Percentiles rank a stretch among this genome's conserved stretches.
Evolutionary conservation across 345 rosid species (phyloP).

Genomic region (Camelina hispida): DNA sequence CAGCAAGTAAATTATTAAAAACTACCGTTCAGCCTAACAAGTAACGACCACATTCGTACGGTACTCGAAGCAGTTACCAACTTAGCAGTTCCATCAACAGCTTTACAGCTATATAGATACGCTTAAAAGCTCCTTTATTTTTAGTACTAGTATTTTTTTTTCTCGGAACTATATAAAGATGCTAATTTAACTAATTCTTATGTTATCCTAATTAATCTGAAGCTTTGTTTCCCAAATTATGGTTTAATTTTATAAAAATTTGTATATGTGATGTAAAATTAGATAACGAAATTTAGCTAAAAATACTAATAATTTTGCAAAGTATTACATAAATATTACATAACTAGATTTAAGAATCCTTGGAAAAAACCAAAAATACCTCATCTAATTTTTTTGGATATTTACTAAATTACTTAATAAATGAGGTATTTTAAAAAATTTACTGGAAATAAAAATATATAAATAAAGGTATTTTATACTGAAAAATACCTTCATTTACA

Average conservation of each 20-base stretch:
- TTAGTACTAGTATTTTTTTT: neutral
- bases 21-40: neutral
- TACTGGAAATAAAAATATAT: too few relatives aligned
- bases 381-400: too few relatives aligned
- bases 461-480: too few relatives aligned
- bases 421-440: too few relatives aligned
- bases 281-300: neutral
- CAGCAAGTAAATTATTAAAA: neutral
- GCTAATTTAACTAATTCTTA: neutral
- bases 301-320: too few relatives aligned
- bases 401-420: too few relatives aligned
- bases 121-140: neutral
- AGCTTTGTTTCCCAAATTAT: neutral
- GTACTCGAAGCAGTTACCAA: slow-evolving; percentile 7
- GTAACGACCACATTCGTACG: slow-evolving; percentile 19
- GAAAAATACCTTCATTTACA: too few relatives aligned
- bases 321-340: too few relatives aligned
- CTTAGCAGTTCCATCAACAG: slow-evolving; percentile 13
- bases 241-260: neutral
- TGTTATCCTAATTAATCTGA: neutral
- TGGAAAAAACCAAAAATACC: too few relatives aligned
- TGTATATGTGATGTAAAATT: neutral
- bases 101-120: slow-evolving; percentile 27
- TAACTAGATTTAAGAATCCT: too few relatives aligned
- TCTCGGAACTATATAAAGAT: slow-evolving; percentile 12